A percentile compares a stretch with the other conserved stretches of the same genome.
Conservation (phyloP, 2,329 filamentous ascomycete genomes). For the Colletotrichum truncatum region DNA sequence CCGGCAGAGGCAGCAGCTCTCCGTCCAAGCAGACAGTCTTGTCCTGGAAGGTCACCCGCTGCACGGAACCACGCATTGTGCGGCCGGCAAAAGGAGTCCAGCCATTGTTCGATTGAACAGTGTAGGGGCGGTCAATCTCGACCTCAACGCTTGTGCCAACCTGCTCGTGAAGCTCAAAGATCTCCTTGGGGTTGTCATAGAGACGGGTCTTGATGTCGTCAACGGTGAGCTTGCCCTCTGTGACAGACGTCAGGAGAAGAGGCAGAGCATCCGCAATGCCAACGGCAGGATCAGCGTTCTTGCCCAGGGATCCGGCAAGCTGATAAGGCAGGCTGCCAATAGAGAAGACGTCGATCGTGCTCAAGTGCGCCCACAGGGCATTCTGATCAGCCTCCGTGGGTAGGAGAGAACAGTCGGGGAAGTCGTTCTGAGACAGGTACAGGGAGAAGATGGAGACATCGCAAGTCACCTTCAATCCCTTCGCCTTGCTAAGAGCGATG, state of each 20-base stretch:
- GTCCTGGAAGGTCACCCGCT: conserved; percentile 79
- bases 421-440: conserved; percentile 78
- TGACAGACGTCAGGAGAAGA: conserved; percentile 78
- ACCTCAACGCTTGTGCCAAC: conserved; percentile 77
- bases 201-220: conserved; percentile 77
- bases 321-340: conserved; percentile 83
- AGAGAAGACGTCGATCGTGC: conserved; percentile 81
- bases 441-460: conserved; percentile 84
- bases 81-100: conserved; percentile 81
- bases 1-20: conserved; percentile 62
- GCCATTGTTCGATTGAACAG: conserved; percentile 56
- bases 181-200: conserved; percentile 81
- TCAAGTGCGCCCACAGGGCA: conserved; percentile 78
- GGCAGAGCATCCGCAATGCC: conserved; percentile 80
- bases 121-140: conserved; percentile 78
- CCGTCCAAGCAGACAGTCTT: conserved; percentile 81
- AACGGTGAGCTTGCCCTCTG: conserved; percentile 76
- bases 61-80: conserved; percentile 74
- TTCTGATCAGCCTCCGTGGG: conserved; percentile 75
- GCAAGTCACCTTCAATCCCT: conserved; percentile 84
- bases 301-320: conserved; percentile 66
- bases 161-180: conserved; percentile 86
- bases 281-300: conserved; percentile 64
- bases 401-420: conserved; percentile 71
- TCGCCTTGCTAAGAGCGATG: conserved; percentile 81